Base-by-base conservation (phyloP, 2,329 filamentous ascomycete genomes). In the Fusarium abutilonis region DNA sequence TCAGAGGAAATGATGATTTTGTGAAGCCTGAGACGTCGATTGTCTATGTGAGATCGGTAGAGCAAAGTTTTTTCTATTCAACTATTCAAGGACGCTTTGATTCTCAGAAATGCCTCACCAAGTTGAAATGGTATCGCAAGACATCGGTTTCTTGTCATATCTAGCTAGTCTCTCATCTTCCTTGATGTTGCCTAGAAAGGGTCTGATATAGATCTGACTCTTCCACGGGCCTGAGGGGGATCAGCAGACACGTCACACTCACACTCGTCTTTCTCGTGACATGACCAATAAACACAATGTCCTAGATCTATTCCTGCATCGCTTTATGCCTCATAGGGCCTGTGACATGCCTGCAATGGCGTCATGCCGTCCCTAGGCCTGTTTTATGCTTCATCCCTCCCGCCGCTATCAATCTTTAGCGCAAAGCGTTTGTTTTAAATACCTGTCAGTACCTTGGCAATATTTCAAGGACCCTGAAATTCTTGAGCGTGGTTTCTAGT, bases 221-320 rank as follows among this genome's bases (percentile, higher is more conserved):
- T 48, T 4, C 36, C 48, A 41, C 26, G 26, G 56, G 56, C 41
- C 48, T 49, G 23, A 26, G 47, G 56, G 63, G 61, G 68, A 70
- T 70, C 68, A 70, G 51, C 56, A 56, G 68, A 70, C 68, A 70
- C 68, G 67, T 70, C 67, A 69, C 62, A 59, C 43, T 56, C 17
- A 29, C 15, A 15, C 34, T 17, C 42, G 31, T 29, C 34, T 38
- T 47, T 32, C 11, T 56, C 59, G 52, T 51, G 43, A 52, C 43
- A 40, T 45, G 52, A 40, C 61, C 63, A 54, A 63, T 67, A 41
- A 53, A 56, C 41, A 56, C 40, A 23, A 42, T 51, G 40, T 57
- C 60, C 60, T 52, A n/a, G 58, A 55, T 65, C 48, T 42, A 11
- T 38, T 21, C 9, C 14, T 56, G 59, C 56, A 39, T 44, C 34